A percentile compares a stretch with the other conserved stretches of the same genome.
Conservation (phyloP, 164 flowering plant genomes). For the Paratinospora sagittata region DNA sequence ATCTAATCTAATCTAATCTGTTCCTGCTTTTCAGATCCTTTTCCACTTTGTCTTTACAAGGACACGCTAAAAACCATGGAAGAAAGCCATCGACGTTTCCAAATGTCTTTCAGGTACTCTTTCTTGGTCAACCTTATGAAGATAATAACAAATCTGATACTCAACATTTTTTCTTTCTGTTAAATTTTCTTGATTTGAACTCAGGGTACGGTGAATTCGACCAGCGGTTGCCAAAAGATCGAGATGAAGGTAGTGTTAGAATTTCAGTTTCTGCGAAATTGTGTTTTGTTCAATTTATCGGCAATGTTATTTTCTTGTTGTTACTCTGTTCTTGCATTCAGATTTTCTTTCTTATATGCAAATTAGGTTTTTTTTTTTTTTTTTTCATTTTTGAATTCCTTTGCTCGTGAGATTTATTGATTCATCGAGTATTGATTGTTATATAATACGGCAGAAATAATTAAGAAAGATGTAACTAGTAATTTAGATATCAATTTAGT, state of each 20-base stretch:
- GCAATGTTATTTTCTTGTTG: too few species aligned
- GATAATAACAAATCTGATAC: not conserved
- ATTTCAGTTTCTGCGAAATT: not conserved
- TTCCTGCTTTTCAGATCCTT: conserved; percentile 28
- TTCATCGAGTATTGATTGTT: too few species aligned
- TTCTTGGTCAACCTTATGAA: not conserved
- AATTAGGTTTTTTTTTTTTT: too few species aligned
- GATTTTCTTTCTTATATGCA: too few species aligned
- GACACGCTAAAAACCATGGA: conserved; percentile 18
- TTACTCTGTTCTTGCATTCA: too few species aligned
- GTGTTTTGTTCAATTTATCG: not conserved
- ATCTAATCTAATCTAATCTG: not conserved
- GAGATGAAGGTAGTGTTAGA: conserved; percentile 4
- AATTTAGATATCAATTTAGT: too few species aligned
- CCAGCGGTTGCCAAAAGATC: not conserved
- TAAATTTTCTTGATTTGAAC: not conserved
- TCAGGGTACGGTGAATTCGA: not conserved
- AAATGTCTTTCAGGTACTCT: not conserved
- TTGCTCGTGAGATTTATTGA: too few species aligned
- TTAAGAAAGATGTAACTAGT: too few species aligned
- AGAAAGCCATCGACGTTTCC: conserved; percentile 18
- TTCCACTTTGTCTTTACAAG: conserved; percentile 24
- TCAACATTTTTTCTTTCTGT: not conserved
- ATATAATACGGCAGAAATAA: too few species aligned
- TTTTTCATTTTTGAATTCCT: too few species aligned